phyloP scores from a whole-genome alignment of 2,329 filamentous ascomycete species.

The Drechmeria coniospora region DNA sequence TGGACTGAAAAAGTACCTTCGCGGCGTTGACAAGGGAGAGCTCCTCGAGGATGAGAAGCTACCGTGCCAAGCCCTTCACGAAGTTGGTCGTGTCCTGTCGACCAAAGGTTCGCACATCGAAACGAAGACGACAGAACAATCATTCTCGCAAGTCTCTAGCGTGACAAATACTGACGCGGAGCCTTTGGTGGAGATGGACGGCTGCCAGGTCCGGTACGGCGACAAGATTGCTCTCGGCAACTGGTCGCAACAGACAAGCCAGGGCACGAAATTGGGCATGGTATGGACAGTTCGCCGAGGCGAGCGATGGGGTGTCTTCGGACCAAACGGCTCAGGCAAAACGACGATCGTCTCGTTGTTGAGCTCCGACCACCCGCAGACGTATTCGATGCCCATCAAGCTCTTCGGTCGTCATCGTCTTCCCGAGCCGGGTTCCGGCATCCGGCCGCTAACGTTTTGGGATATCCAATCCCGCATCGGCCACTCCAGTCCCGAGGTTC shows the following conservation, averaged over 20 bases:
- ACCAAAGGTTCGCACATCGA: constrained; percentile 8
- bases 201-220: constrained; percentile 69
- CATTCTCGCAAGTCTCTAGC: constrained; percentile 7
- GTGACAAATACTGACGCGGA: constrained; percentile 33
- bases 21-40: constrained; percentile 27
- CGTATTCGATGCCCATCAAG: constrained; percentile 75
- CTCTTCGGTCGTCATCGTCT: constrained; percentile 73
- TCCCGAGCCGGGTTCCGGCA: constrained; percentile 49
- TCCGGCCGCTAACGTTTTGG: constrained; percentile 72
- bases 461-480: constrained; percentile 83
- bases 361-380: constrained; percentile 89
- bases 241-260: constrained; percentile 48
- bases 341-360: constrained; percentile 87
- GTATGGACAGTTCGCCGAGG: constrained; percentile 73
- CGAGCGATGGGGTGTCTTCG: constrained; percentile 84
- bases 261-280: constrained; percentile 44
- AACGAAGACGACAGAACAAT: constrained; percentile 1
- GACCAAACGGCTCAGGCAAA: constrained; percentile 89
- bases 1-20: constrained; percentile 31
- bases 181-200: constrained; percentile 71
- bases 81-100: constrained; percentile 31
- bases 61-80: constrained; percentile 30
- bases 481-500: constrained; percentile 86
- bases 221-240: constrained; percentile 64
- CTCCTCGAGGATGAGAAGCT: constrained; percentile 30